Evolutionary conservation across 768 basidiomycete genomes (phyloP).

Genomic region (Leucocoprinus birnbaumii): DNA sequence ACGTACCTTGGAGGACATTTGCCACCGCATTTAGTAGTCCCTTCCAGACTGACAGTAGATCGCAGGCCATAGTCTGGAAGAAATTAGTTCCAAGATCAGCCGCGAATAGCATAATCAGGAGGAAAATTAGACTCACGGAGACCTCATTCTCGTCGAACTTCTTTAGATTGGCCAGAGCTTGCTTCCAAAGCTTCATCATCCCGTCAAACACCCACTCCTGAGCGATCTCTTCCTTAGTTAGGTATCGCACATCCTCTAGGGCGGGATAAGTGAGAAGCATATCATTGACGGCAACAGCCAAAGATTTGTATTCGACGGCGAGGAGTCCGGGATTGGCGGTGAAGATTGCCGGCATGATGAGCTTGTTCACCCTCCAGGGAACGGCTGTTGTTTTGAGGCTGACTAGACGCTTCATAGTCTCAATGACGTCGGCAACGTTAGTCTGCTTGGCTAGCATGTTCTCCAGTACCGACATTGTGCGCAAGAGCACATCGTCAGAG

Average conservation of each 20-base stretch:
- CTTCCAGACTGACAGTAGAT: constrained; percentile 55
- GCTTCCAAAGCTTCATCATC: constrained; percentile 53
- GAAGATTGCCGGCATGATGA: constrained; percentile 23
- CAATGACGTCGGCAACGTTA: constrained; percentile 53
- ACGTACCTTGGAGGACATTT: constrained; percentile 41
- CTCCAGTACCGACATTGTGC: constrained; percentile 47
- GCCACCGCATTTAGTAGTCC: constrained; percentile 52
- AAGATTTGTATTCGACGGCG: constrained; percentile 20
- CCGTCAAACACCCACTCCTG: constrained; percentile 49
- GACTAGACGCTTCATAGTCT: constrained; percentile 41
- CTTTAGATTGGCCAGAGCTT: constrained; percentile 39
- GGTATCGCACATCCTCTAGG: constrained; percentile 50
- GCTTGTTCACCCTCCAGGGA: constrained; percentile 35
- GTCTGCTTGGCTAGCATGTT: constrained; percentile 52
- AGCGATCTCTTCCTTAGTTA: constrained; percentile 56
- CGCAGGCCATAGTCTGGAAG: constrained; percentile 27
- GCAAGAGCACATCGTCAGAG: constrained; percentile 40
- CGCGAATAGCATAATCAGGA: constrained; percentile 3
- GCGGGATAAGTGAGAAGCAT: constrained; percentile 43
- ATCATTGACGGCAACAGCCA: constrained; percentile 9
- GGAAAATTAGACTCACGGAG: constrained; percentile 46
- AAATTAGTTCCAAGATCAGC: background rate
- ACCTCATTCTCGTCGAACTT: constrained; percentile 40
- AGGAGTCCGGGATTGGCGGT: constrained; percentile 21
- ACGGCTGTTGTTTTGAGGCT: constrained; percentile 27